These are phyloP conservation scores for Incumbomyces delicatus DNA, from an alignment of 2,329 filamentous ascomycete genomes.

Conservation along the genomic window DNA sequence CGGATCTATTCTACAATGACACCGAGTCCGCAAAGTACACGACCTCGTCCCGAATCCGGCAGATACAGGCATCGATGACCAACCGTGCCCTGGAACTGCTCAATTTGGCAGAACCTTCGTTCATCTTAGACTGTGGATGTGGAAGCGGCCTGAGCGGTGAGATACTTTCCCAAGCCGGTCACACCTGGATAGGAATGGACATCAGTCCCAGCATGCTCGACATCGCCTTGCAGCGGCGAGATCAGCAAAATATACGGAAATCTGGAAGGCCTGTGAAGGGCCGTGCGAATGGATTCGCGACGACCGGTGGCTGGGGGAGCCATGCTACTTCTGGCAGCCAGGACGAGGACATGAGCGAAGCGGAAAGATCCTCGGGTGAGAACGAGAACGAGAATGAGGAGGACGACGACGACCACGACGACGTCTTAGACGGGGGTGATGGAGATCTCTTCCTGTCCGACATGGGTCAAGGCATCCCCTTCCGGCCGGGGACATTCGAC, in stretches of 20 bases:
- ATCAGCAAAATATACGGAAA: neutral
- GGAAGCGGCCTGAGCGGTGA: constrained; percentile 90
- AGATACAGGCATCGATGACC: constrained; percentile 92
- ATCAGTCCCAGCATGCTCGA: constrained; percentile 95
- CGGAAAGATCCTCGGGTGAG: neutral
- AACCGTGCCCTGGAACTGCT: constrained; percentile 86
- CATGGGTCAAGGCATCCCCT: constrained; percentile 90
- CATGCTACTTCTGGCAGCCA: neutral
- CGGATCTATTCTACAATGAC: constrained; percentile 97
- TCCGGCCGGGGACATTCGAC: constrained; percentile 84
- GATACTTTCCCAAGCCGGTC: constrained; percentile 75
- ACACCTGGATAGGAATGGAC: constrained; percentile 97
- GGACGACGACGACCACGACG: constrained; percentile 1
- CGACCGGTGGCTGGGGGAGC: too few species aligned
- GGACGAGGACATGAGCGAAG: neutral
- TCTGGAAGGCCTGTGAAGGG: neutral
- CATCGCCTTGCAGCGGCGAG: constrained; percentile 67
- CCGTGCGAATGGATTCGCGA: neutral
- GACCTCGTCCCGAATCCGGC: constrained; percentile 87
- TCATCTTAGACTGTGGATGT: constrained; percentile 95
- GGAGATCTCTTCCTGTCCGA: constrained; percentile 91
- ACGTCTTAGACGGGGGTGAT: constrained; percentile 55
- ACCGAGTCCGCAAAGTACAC: constrained; percentile 94
- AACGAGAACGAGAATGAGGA: constrained; percentile 3
- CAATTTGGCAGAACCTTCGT: constrained; percentile 63